Evolutionary conservation across 2,329 filamentous ascomycete genomes (phyloP).

Genomic region (Scytalidium lignicola): DNA sequence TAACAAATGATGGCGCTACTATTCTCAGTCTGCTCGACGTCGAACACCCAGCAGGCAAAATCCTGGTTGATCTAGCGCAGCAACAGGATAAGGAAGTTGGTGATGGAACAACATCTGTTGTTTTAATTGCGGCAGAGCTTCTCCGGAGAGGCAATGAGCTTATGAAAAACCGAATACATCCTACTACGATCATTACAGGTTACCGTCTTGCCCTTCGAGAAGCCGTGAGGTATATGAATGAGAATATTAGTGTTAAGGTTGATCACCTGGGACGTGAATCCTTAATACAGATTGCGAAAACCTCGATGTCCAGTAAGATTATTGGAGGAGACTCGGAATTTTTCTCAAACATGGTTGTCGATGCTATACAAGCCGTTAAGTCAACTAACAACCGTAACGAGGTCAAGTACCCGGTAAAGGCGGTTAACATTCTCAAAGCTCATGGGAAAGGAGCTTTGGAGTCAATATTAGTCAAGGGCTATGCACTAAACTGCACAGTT

Average conservation of each 20-base stretch:
- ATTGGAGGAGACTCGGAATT: slow-evolving; percentile 95
- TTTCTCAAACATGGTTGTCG: slow-evolving; percentile 95
- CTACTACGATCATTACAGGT: slow-evolving; percentile 97
- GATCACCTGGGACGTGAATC: slow-evolving; percentile 87
- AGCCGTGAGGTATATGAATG: slow-evolving; percentile 97
- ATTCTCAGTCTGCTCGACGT: slow-evolving; percentile 94
- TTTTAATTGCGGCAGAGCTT: slow-evolving; percentile 94
- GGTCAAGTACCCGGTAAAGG: slow-evolving; percentile 96
- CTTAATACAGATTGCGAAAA: slow-evolving; percentile 92
- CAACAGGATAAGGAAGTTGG: slow-evolving; percentile 99
- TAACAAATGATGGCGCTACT: slow-evolving; percentile 97
- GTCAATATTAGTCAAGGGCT: slow-evolving; percentile 89
- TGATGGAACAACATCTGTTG: slow-evolving; percentile 96
- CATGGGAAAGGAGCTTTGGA: slow-evolving; percentile 90
- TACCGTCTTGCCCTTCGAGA: slow-evolving; percentile 93
- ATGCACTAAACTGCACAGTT: slow-evolving; percentile 97
- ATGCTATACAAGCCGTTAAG: slow-evolving; percentile 94
- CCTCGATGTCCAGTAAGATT: slow-evolving; percentile 99
- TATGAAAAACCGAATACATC: slow-evolving; percentile 99
- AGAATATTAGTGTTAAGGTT: slow-evolving; percentile 95
- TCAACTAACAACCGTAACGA: slow-evolving; percentile 86
- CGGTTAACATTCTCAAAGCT: slow-evolving; percentile 97
- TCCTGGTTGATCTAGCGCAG: slow-evolving; percentile 92
- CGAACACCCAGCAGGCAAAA: slow-evolving; percentile 97
- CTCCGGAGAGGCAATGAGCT: slow-evolving; percentile 92